These are phyloP conservation scores for Pyrus hybrid DNA, from an alignment of 331 rosid species.

Conservation along the genomic window DNA sequence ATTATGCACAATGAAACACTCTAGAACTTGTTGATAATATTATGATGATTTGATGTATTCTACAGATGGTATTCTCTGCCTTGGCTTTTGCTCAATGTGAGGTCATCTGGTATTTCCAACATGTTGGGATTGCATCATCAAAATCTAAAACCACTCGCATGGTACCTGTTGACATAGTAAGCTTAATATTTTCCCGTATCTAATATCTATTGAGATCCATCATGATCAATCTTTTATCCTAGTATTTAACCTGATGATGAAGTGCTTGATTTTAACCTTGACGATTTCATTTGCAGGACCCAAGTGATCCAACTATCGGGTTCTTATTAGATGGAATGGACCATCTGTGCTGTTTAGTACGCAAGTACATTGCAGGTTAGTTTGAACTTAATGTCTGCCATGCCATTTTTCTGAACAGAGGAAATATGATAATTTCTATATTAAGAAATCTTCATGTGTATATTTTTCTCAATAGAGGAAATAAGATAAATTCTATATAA, in stretches of 20 bases:
- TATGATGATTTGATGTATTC: constrained; percentile 24
- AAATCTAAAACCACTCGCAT: constrained; percentile 68
- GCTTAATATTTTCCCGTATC: constrained; percentile 20
- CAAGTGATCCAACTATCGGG: constrained; percentile 95
- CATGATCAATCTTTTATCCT: neutral
- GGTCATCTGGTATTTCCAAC: constrained; percentile 94
- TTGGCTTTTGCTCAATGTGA: constrained; percentile 97
- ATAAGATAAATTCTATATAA: constrained; percentile 5
- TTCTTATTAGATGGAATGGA: constrained; percentile 94
- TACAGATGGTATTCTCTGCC: constrained; percentile 98
- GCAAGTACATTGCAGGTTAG: constrained; percentile 91
- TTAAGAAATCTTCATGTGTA: neutral
- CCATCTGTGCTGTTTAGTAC: constrained; percentile 86
- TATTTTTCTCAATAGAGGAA: neutral
- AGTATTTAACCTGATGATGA: constrained; percentile 6
- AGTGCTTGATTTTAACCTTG: constrained; percentile 24
- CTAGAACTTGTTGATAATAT: neutral
- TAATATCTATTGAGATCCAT: constrained; percentile 4
- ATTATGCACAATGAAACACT: neutral
- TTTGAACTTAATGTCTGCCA: constrained; percentile 7
- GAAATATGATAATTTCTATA: constrained; percentile 11
- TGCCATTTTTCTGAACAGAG: neutral
- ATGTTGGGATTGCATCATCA: constrained; percentile 84
- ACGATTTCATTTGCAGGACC: constrained; percentile 55
- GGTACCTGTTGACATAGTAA: constrained; percentile 78